A percentile compares a stretch with the other conserved stretches of the same genome.
phyloP scores from a whole-genome alignment of 2,329 filamentous ascomycete genomes.

The Ambrosiella beaveri region DNA sequence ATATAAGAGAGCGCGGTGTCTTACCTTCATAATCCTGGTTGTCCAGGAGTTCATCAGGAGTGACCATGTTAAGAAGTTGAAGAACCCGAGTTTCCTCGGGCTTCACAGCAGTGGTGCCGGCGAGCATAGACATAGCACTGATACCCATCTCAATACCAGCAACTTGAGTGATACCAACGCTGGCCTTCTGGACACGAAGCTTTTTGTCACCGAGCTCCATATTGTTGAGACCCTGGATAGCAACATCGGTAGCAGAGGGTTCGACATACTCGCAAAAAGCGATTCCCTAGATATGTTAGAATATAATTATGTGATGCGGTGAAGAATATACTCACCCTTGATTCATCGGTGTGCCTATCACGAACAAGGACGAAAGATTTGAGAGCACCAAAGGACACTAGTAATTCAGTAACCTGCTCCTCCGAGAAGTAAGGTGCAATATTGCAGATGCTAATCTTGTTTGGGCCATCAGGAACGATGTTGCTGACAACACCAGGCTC shows the following conservation, averaged over 20 bases:
- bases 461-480: conserved; percentile 74
- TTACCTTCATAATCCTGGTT: conserved; percentile 88
- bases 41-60: conserved; percentile 82
- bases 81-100: conserved; percentile 69
- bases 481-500: conserved; percentile 25
- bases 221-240: conserved; percentile 76
- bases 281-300: conserved; percentile 48
- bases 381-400: conserved; percentile 80
- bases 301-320: conserved; percentile 13
- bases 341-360: conserved; percentile 70
- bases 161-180: conserved; percentile 85
- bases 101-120: conserved; percentile 67
- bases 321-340: conserved; percentile 46
- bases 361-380: conserved; percentile 86
- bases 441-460: conserved; percentile 88
- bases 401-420: conserved; percentile 77
- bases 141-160: conserved; percentile 87
- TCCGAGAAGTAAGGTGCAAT: conserved; percentile 78
- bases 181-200: conserved; percentile 74
- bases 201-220: conserved; percentile 83
- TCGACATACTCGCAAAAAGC: conserved; percentile 93
- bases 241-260: conserved; percentile 56
- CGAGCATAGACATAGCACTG: conserved; percentile 94
- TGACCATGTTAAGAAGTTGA: conserved; percentile 97
- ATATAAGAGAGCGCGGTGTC: conserved; percentile 14